phyloP scores from a whole-genome alignment of 371 early-diverging fungal genomes.

The Choanephora cucurbitarum region DNA sequence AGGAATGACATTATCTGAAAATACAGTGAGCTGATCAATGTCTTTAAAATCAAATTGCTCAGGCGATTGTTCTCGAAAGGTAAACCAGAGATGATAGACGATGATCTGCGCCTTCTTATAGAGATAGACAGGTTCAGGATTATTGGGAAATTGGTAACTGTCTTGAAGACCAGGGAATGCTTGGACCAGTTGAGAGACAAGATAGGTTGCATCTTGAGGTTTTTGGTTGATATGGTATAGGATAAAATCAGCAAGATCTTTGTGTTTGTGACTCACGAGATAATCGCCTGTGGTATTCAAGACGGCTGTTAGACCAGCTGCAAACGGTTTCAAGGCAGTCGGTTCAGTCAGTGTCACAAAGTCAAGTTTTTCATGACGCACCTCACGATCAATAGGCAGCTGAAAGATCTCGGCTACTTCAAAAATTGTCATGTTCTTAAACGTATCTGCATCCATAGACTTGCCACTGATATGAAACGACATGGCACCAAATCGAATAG shows the following conservation, averaged over 20 bases:
- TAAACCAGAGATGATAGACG: conserved; percentile 53
- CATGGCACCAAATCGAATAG: conserved; percentile 83
- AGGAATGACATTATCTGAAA: conserved; percentile 78
- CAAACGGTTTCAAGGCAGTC: conserved; percentile 63
- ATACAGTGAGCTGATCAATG: conserved; percentile 63
- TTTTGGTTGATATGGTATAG: conserved; percentile 54
- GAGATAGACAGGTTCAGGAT: conserved; percentile 52
- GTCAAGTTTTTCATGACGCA: conserved; percentile 50
- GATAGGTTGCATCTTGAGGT: conserved; percentile 46
- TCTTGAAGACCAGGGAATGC: conserved; percentile 76
- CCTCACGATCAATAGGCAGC: conserved; percentile 66
- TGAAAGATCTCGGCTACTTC: conserved; percentile 62
- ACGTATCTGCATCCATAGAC: conserved; percentile 45
- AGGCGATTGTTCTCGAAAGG: conserved; percentile 46
- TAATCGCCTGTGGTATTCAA: conserved; percentile 74
- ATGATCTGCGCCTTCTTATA: conserved; percentile 72
- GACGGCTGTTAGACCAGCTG: conserved; percentile 60
- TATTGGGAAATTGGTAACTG: conserved; percentile 29
- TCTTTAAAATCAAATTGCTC: conserved; percentile 67
- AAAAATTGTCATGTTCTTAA: conserved; percentile 43
- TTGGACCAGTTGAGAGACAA: conserved; percentile 57
- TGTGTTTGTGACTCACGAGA: conserved; percentile 56
- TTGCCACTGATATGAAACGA: conserved; percentile 73
- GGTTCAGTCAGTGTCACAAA: conserved; percentile 74
- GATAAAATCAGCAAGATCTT: conserved; percentile 70